Evolutionary conservation across 768 basidiomycete genomes (phyloP), one percentile per base, ranked within the genome.

Genomic region (Cyclocybe cylindracea): DNA sequence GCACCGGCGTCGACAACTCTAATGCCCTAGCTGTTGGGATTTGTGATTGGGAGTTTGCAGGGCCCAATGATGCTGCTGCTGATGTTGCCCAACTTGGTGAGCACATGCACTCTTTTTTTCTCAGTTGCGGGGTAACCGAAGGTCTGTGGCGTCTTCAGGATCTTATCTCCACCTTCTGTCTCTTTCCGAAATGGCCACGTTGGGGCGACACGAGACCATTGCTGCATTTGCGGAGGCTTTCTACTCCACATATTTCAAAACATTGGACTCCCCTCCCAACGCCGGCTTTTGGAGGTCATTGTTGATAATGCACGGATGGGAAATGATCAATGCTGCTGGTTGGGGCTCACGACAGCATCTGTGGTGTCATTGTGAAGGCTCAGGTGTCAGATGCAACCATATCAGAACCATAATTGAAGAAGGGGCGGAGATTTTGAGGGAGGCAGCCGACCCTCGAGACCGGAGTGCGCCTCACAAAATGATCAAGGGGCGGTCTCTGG

Each of bases 1-100:
- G 32, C 10, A 18, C 42, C 32, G 24, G 24, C 41, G 16, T 32
- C n/a, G 19, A 41, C 11, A 37, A 42, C 2, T n/a, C 11, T 11
- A 4, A n/a, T 29, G 7, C 18, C 14, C 1, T 40, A 13, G 34
- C 37, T 38, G 44, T 57, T 35, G 56, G 48, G 10, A 58, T 57
- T 34, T 51, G 53, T 24, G 46, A 51, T 24, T 54, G 52, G 53
- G 53, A 54, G 40, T 54, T 54, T 45, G 53, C 56, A 45, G 56
- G 57, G 7, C 57, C 57, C n/a, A 54, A 54, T 39, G 53, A 49
- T 19, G 47, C 50, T 43, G 53, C 53, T 48, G 53, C 53, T 35
- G 57, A 54, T 37, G 40, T 57, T 39, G 56, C 57, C 37, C 53
- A 54, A 44, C 42, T 45, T 32, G 50, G 57, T 58, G 19, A 24